Base-by-base conservation (phyloP, 2,329 filamentous ascomycete genomes). In the Colletotrichum sp. region DNA sequence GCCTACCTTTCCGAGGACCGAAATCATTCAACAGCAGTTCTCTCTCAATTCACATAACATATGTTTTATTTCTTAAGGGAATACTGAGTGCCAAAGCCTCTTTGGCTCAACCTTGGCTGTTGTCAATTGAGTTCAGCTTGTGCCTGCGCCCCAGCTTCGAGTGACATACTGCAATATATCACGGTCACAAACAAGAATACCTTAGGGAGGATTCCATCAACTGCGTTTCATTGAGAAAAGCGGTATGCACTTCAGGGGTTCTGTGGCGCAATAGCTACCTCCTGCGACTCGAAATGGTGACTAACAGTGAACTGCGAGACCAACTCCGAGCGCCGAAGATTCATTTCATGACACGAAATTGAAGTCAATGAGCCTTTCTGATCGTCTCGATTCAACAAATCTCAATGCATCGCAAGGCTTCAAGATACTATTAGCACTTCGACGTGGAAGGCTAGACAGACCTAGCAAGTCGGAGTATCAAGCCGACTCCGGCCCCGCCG, bases 161-260 rank as follows among this genome's bases (percentile, higher is more conserved):
- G 36, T 39, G 14, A 26, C 24, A 26, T 26, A 5, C 24, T 26
- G 24, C 24, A 26, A 5, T 26, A 1, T 26, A 26, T 5, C 24
- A 26, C 24, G 24, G 24, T 5, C 24, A 26, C 4, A 26, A 26
- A 5, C 24, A 26, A 26, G 24, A 5, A 5, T 26, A 26, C 24
- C 24, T 5, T 1, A 26, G 24, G 24, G 24, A 26, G 24, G 14
- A 9, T 39, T 18, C 0, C 7, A 39, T 39, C 16, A 39, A 39
- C 14, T 39, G 0, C 36, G 14, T 39, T 8, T 39, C 3, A 18
- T 0, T 39, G 36, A 39, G 36, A 39, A 39, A 8, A 18, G 16
- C 1, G 0, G 0, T 48, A n/a, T 48, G 10, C 10, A n/a, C 3
- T 21, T 0, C 0, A 0, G 43, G 18, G 18, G n/a, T 12, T 13